These are phyloP conservation scores for Aspergillus quadrilineatus DNA, from an alignment of 2,329 filamentous ascomycete genomes.

Conservation along the genomic window DNA sequence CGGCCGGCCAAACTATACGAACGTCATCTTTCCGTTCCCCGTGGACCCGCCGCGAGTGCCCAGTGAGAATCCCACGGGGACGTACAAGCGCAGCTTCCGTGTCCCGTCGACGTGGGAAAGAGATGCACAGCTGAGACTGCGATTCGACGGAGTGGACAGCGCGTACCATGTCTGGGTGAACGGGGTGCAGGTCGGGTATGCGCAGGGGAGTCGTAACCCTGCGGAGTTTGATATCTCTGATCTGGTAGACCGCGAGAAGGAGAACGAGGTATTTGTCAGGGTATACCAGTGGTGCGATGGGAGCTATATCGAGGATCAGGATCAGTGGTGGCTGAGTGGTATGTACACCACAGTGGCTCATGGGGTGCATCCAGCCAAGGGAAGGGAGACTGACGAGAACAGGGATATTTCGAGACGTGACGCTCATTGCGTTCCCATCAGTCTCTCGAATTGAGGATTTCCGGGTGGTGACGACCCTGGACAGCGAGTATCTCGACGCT, in stretches of 20 bases:
- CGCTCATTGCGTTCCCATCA: conserved; percentile 58
- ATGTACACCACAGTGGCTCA: not conserved
- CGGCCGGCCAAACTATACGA: conserved; percentile 68
- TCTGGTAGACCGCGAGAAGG: conserved; percentile 47
- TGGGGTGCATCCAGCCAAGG: too few species aligned
- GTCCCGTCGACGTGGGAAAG: conserved; percentile 52
- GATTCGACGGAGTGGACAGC: conserved; percentile 72
- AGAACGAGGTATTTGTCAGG: conserved; percentile 57
- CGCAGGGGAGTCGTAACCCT: conserved; percentile 67
- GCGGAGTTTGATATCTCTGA: conserved; percentile 67
- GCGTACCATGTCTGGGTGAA: conserved; percentile 71
- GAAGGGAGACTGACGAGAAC: conserved; percentile 54
- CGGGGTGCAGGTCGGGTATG: conserved; percentile 63
- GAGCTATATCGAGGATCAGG: conserved; percentile 67
- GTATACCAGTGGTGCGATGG: conserved; percentile 71
- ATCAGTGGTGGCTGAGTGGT: conserved; percentile 67
- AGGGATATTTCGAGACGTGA: conserved; percentile 66
- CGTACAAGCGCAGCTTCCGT: conserved; percentile 57
- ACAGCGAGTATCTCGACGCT: conserved; percentile 53
- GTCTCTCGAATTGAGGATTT: conserved; percentile 58
- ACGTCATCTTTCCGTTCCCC: conserved; percentile 65
- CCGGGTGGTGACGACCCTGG: conserved; percentile 55
- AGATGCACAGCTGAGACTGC: conserved; percentile 58
- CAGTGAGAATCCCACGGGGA: conserved; percentile 63
- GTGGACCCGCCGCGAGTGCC: conserved; percentile 64